Evolutionary conservation across 345 rosid genomes (phyloP).

Genomic region (Fremontodendron californicum): DNA sequence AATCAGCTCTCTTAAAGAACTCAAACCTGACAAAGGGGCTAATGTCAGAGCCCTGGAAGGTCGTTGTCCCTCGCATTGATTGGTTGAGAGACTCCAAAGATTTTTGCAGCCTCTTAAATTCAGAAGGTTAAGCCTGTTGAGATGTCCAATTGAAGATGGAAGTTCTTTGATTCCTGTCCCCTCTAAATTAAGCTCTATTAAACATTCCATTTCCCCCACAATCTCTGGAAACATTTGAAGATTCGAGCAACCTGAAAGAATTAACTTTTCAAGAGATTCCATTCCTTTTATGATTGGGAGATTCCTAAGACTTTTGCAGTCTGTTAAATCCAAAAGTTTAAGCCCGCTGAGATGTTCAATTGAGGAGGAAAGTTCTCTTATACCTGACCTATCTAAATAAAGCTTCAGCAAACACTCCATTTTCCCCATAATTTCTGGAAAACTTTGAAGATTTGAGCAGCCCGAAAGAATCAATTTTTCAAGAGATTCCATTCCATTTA

Average conservation of each 20-base stretch:
- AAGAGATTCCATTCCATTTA: slow-evolving; percentile 18
- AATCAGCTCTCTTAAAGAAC: slow-evolving; percentile 24
- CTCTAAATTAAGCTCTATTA: slow-evolving; percentile 16
- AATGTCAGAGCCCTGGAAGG: neutral
- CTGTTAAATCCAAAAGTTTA: slow-evolving; percentile 17
- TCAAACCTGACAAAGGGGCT: slow-evolving; percentile 21
- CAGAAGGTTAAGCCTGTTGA: slow-evolving; percentile 17
- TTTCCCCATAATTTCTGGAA: slow-evolving; percentile 22
- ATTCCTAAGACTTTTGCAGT: slow-evolving; percentile 18
- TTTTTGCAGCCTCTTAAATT: slow-evolving; percentile 21
- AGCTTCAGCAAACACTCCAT: slow-evolving; percentile 17
- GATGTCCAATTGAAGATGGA: slow-evolving; percentile 17
- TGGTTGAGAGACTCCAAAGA: slow-evolving; percentile 16
- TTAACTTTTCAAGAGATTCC: slow-evolving; percentile 15
- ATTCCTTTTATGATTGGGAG: slow-evolving; percentile 18
- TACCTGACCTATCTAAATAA: slow-evolving; percentile 21
- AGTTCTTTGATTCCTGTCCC: slow-evolving; percentile 23
- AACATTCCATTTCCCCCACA: slow-evolving; percentile 18
- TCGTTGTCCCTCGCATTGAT: neutral
- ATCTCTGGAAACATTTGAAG: slow-evolving; percentile 16
- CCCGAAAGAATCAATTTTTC: neutral
- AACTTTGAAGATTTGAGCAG: neutral
- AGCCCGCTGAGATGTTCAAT: slow-evolving; percentile 17
- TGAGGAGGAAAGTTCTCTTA: slow-evolving; percentile 21
- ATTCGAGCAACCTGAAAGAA: neutral